Percentiles rank a stretch among this genome's conserved stretches.
Conservation (phyloP, 2,329 filamentous ascomycete genomes). For the Pseudogymnoascus sp. region DNA sequence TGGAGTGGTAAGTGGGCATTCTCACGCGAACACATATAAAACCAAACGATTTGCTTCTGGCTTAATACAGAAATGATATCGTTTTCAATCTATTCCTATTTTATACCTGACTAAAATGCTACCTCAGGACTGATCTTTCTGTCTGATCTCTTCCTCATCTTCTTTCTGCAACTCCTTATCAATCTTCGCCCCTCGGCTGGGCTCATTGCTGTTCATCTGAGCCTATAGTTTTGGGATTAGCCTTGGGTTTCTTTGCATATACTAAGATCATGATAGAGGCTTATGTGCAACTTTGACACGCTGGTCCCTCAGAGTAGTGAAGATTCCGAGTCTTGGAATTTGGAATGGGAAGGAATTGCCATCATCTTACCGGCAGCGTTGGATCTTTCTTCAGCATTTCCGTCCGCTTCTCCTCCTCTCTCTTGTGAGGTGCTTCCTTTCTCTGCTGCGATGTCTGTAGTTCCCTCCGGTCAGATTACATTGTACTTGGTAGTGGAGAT, state of each 20-base stretch:
- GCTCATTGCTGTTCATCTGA: constrained; percentile 62
- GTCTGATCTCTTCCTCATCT: constrained; percentile 57
- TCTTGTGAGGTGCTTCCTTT: constrained; percentile 36
- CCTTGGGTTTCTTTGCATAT: not conserved
- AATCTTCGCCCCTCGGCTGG: constrained; percentile 62
- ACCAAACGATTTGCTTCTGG: not conserved
- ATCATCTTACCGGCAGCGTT: constrained; percentile 43
- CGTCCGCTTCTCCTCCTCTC: constrained; percentile 29
- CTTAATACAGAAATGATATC: not conserved
- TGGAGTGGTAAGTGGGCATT: not conserved
- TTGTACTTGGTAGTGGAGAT: not conserved
- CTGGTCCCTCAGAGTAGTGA: not conserved
- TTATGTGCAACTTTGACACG: not conserved
- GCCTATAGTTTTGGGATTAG: constrained; percentile 36
- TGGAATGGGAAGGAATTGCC: constrained; percentile 27
- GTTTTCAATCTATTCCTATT: not conserved
- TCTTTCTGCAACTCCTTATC: constrained; percentile 61
- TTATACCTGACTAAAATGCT: not conserved
- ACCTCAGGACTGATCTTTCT: constrained; percentile 36
- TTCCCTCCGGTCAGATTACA: not conserved
- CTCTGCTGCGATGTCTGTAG: constrained; percentile 23
- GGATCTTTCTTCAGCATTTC: constrained; percentile 39
- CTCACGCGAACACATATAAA: not conserved
- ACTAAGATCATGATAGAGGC: not conserved
- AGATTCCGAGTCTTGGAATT: constrained; percentile 13